Evolutionary conservation across 495 filamentous ascomycete genomes (phyloP), one percentile per base, ranked within the genome.

Genomic region (Xanthoparmelia taractica): DNA sequence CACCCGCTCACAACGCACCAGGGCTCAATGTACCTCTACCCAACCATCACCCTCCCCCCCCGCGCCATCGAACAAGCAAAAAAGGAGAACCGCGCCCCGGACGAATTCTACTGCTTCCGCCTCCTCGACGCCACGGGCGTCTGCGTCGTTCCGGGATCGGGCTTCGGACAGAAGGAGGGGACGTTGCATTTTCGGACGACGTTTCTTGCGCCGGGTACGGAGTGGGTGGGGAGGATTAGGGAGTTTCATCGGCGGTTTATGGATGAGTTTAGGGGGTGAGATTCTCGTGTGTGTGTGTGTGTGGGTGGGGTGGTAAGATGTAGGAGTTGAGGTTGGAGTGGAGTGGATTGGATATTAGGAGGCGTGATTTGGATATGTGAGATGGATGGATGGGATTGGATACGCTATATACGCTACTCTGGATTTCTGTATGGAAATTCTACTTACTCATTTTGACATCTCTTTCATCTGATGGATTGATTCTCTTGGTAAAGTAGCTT

Each of bases 1-100:
- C n/a, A n/a, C n/a, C n/a, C n/a, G n/a, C 34, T 36, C 34, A 36
- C 34, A n/a, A n/a, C 15, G 37, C 37, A 17, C 20, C 76, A 96
- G 82, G 94, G 94, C 33, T 84, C 87, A 67, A 98, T 98, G 94
- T 98, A 98, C 79, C 88, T 98, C 68, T 98, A 97, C 85, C 94
- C 94, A 7, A 91, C 89, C 57, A 96, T 98, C 75, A 82, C 79
- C 38, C 77, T 97, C 36, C 84, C 95, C 8, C 61, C 70, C 43
- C 87, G 87, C 73, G 95, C 92, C 54, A 72, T 87, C 65, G 86
- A 84, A 65, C 86, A 86, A 38, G 94, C 94, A 40, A 71, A 83
- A 66, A 80, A 85, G 54, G 88, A 91, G 75, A 84, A 82, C 68
- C 87, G 86, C 67, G 78, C 80, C 31, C 81, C 92, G 2, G 94